Conservation (phyloP, 2,329 filamentous ascomycete species). For the Trichoderma breve region DNA sequence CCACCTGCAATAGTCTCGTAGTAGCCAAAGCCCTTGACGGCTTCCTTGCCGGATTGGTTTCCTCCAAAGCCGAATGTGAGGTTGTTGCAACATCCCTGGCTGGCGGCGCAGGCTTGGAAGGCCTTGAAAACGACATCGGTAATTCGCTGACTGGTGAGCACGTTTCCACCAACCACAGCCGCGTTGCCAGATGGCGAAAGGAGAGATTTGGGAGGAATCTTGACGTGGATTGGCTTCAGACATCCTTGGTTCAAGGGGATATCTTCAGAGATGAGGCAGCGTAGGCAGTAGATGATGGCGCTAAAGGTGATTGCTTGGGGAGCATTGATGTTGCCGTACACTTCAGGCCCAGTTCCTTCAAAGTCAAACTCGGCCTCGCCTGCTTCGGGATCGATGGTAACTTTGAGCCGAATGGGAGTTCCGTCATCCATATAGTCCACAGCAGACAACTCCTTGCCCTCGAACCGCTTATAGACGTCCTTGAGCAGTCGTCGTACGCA, state of each 20-base stretch:
- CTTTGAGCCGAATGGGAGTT: slow-evolving; percentile 69
- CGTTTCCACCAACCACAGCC: slow-evolving; percentile 80
- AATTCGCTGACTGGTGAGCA: slow-evolving; percentile 49
- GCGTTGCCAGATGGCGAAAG: slow-evolving; percentile 73
- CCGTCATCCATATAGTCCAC: slow-evolving; percentile 84
- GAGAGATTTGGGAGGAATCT: slow-evolving; percentile 70
- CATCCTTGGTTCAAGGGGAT: slow-evolving; percentile 85
- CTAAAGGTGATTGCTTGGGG: slow-evolving; percentile 79
- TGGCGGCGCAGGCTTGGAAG: slow-evolving; percentile 75
- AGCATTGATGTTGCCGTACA: slow-evolving; percentile 78
- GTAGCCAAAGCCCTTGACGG: slow-evolving; percentile 44
- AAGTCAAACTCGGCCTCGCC: slow-evolving; percentile 82
- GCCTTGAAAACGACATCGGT: slow-evolving; percentile 58
- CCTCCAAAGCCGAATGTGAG: slow-evolving; percentile 74
- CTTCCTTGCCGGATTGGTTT: slow-evolving; percentile 38
- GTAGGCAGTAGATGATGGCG: slow-evolving; percentile 84
- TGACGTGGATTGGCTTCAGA: slow-evolving; percentile 70
- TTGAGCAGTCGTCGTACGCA: slow-evolving; percentile 73
- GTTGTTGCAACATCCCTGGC: slow-evolving; percentile 80
- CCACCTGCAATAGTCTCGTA: slow-evolving; percentile 65
- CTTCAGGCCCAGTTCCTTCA: slow-evolving; percentile 73
- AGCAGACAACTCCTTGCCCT: slow-evolving; percentile 67
- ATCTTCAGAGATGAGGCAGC: slow-evolving; percentile 75
- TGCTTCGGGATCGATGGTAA: slow-evolving; percentile 71
- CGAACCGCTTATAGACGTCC: slow-evolving; percentile 66